A percentile compares a stretch with the other conserved stretches of the same genome.
Conservation (phyloP, 768 basidiomycete species). For the Lepiota venenata region DNA sequence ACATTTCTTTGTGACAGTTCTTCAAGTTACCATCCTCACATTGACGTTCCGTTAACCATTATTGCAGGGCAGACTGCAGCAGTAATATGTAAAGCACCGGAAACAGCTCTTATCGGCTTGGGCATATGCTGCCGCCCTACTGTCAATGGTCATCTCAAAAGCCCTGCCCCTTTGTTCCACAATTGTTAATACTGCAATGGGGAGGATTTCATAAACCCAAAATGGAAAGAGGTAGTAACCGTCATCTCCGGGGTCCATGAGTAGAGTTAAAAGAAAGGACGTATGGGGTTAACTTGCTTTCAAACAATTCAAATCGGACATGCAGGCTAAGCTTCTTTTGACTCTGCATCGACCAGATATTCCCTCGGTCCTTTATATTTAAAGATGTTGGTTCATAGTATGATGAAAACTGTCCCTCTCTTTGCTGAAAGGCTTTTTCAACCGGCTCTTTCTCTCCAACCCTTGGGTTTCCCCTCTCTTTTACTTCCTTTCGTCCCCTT, state of each 20-base stretch:
- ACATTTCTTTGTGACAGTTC: no score
- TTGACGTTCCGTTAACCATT: no score
- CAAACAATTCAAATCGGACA: neutral
- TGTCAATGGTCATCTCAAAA: neutral
- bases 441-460: constrained; percentile 7
- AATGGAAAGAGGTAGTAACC: neutral
- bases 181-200: neutral
- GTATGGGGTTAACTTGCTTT: constrained; percentile 6
- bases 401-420: neutral
- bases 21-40: no score
- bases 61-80: no score
- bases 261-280: neutral
- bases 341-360: neutral
- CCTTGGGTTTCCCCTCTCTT: constrained; percentile 1
- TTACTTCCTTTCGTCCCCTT: neutral
- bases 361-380: neutral
- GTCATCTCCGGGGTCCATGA: neutral
- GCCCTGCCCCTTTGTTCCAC: neutral
- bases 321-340: constrained; percentile 3
- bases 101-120: no score
- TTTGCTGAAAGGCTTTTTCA: neutral
- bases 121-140: neutral
- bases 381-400: neutral
- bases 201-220: neutral
- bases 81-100: no score